Percentiles rank a stretch among this genome's conserved stretches.
Conservation (phyloP, 192 early-diverging fungal genomes). For the Coemansia sp. region DNA sequence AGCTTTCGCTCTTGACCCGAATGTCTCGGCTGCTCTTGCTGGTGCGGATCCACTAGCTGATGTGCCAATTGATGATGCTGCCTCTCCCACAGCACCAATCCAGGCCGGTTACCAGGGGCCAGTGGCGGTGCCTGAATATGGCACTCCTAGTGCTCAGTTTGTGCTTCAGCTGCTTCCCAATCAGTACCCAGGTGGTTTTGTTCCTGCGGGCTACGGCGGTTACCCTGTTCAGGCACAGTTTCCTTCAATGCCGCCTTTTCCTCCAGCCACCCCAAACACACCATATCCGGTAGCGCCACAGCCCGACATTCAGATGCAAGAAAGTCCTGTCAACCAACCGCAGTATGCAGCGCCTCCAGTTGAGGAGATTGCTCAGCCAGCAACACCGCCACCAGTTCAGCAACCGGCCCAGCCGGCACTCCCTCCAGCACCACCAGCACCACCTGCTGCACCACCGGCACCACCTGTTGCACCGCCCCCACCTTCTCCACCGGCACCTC, state of each 20-base stretch:
- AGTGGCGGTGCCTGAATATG: slow-evolving; percentile 1
- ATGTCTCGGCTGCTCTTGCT: slow-evolving; percentile 17
- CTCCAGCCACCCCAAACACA: not conserved
- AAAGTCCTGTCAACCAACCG: not conserved
- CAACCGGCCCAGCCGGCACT: not conserved
- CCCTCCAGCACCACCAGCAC: not conserved
- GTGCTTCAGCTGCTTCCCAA: not conserved
- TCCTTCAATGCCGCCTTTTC: not conserved
- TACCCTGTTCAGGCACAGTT: slow-evolving; percentile 1
- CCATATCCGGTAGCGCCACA: slow-evolving; percentile 4
- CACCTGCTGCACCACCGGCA: not conserved
- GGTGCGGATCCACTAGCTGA: not conserved
- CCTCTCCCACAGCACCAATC: not conserved
- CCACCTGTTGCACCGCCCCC: not conserved
- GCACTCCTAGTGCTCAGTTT: not conserved
- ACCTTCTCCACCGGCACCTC: no score
- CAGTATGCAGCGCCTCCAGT: slow-evolving; percentile 3
- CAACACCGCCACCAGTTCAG: not conserved
- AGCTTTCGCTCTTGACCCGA: slow-evolving; percentile 25
- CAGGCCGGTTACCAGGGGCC: not conserved
- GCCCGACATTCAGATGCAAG: not conserved
- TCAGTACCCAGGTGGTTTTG: not conserved
- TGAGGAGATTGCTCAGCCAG: slow-evolving; percentile 1
- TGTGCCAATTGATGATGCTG: slow-evolving; percentile 1
- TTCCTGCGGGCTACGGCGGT: not conserved